Evolutionary conservation across 148 eudicot species (phyloP).

Genomic region (Salicornia ramosissima): DNA sequence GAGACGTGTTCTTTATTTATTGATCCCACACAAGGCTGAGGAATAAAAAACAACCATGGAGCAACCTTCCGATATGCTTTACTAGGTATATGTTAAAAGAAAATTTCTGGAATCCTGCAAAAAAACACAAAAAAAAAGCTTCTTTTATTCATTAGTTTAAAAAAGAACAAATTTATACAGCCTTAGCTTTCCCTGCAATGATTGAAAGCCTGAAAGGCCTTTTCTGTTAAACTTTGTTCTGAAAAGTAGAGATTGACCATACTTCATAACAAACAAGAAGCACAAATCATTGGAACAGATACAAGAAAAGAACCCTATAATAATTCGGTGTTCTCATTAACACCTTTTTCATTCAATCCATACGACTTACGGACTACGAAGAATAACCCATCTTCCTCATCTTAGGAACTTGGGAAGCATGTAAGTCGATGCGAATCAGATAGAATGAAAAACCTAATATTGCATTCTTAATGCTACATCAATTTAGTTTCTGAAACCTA

Average conservation of each 20-base stretch:
- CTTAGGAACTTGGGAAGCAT: background rate
- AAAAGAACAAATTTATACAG: background rate
- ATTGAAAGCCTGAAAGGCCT: too few species aligned
- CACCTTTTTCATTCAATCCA: background rate
- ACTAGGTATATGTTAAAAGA: slow-evolving; percentile 28
- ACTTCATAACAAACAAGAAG: background rate
- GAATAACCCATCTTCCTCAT: background rate
- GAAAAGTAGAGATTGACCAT: background rate
- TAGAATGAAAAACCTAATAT: background rate
- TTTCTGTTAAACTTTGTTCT: too few species aligned
- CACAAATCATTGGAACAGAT: too few species aligned
- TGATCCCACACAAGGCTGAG: slow-evolving; percentile 24
- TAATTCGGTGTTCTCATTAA: too few species aligned
- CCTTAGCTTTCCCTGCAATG: background rate
- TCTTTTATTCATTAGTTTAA: background rate
- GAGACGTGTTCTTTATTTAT: slow-evolving; percentile 19
- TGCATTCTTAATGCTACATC: background rate
- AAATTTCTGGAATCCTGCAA: slow-evolving; percentile 23
- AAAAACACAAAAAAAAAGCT: background rate
- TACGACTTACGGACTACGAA: too few species aligned
- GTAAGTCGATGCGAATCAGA: background rate
- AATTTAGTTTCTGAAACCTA: background rate
- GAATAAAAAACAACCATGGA: slow-evolving; percentile 17
- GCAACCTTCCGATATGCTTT: slow-evolving; percentile 21
- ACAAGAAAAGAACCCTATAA: too few species aligned